phyloP scores from a whole-genome alignment of 1,284 basidiomycete species.

The Pseudozyma sp. region DNA sequence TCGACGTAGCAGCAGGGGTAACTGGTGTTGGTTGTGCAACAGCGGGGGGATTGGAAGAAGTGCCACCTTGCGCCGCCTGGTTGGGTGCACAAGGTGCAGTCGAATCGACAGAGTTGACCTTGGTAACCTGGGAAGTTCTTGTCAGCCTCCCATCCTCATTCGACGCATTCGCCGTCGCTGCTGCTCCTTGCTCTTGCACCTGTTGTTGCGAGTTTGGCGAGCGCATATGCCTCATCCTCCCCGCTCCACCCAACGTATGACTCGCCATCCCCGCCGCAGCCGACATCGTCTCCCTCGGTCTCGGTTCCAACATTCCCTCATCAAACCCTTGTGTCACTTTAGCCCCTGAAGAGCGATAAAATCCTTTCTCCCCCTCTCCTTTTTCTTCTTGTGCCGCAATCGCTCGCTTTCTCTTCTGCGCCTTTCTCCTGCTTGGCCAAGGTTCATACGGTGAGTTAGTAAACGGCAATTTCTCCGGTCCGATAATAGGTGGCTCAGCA shows the following conservation, averaged over 20 bases:
- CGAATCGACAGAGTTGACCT: conserved; percentile 24
- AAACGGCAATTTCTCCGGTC: conserved; percentile 40
- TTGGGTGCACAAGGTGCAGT: not conserved
- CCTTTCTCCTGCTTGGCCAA: not conserved
- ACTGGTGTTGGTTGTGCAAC: too few species aligned
- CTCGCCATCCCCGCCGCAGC: not conserved
- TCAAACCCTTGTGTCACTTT: conserved; percentile 17
- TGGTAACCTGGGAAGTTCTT: conserved; percentile 26
- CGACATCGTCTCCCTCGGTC: not conserved
- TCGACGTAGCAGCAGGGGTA: too few species aligned
- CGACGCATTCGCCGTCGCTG: not conserved
- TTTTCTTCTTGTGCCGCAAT: not conserved
- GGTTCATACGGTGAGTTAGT: conserved; percentile 20
- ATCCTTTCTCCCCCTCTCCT: conserved; percentile 18
- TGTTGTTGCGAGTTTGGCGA: not conserved
- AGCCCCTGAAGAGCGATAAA: conserved; percentile 29
- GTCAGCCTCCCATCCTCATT: conserved; percentile 24
- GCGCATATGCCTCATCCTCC: not conserved
- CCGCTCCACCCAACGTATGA: conserved; percentile 11
- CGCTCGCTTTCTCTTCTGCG: conserved; percentile 14
- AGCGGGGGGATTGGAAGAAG: too few species aligned
- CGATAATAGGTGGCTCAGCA: conserved; percentile 35
- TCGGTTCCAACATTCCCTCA: not conserved
- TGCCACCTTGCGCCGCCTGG: not conserved
- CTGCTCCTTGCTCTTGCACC: not conserved